Evolutionary conservation across 306 rosid genomes (phyloP), one percentile per base, ranked within the genome.

Genomic region (Inga oerstediana): DNA sequence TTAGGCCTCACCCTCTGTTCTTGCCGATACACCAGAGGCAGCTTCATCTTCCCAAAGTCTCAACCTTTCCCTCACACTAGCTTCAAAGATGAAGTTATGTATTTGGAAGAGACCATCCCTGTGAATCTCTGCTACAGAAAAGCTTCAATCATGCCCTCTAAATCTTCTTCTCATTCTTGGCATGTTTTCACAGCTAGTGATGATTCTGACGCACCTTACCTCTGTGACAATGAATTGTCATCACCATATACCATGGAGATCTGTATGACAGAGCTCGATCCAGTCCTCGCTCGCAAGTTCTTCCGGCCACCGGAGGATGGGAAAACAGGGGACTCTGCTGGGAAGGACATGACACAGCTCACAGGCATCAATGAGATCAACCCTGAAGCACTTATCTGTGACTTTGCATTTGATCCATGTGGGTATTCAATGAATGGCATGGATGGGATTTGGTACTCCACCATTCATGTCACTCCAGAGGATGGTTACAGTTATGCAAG

Each of bases 401-500:
- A 96, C 49, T 96, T 88, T 46, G 97, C 92, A 1, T 96, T 96
- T 74, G 96, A 93, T 58, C 99, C 99, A 0, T 96, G 99, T 52
- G 99, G 99, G 0, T 96, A 96, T 80, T 96, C 98, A 16, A 96
- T 96, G 99, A 96, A 96, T 68, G 93, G 98, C 5, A 80, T 94
- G 73, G 97, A 92, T 24, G 91, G 91, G 3, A 94, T 92, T 68
- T 88, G 93, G 85, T 94, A 96, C 79, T 96, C 99, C 37, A 96
- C 99, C 39, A 92, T 94, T 80, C 99, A 96, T 64, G 97, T 96
- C 0, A 96, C 99, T 3, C 99, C 98, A 2, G 99, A 96, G 74
- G 99, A 96, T n/a, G 99, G 99, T 69, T 96, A 76, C 82, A 96
- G 99, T 75, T 96, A 94, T 76, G 98, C 98, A 1, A 96, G 99